Percentiles rank a stretch among this genome's conserved stretches.
Conservation (phyloP, 1,284 basidiomycete species). For the Apiotrichum porosum region DNA sequence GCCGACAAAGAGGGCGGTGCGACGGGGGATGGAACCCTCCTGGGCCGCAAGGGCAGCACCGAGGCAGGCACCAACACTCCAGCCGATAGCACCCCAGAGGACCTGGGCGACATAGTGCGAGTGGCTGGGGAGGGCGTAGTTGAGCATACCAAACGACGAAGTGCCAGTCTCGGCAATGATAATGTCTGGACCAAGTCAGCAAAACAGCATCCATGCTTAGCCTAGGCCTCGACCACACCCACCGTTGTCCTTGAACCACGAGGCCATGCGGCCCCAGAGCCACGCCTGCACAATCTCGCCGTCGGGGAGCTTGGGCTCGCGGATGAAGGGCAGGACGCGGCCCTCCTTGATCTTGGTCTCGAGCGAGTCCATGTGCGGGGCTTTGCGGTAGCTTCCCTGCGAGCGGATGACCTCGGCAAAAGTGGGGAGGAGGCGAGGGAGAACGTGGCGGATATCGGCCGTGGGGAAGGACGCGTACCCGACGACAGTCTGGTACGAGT, state of each 20-base stretch:
- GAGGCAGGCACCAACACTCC: conserved; percentile 55
- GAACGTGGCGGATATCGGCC: conserved; percentile 51
- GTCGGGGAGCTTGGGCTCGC: conserved; percentile 12
- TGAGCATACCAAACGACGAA: conserved; percentile 66
- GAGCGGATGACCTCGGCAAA: conserved; percentile 34
- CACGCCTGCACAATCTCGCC: conserved; percentile 62
- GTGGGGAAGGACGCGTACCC: conserved; percentile 51
- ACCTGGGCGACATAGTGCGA: conserved; percentile 64
- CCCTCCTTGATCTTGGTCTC: conserved; percentile 33
- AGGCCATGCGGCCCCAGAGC: conserved; percentile 78
- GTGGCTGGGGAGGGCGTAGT: conserved; percentile 66
- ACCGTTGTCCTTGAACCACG: conserved; percentile 68
- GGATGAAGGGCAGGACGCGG: conserved; percentile 11
- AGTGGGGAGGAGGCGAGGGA: conserved; percentile 46
- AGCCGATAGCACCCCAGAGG: conserved; percentile 47
- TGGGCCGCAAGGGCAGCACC: conserved; percentile 60
- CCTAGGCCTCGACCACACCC: too few species aligned
- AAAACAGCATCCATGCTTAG: too few species aligned
- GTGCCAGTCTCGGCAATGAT: conserved; percentile 74
- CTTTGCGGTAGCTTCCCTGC: conserved; percentile 16
- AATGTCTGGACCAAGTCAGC: conserved; percentile 52
- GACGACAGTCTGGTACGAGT: conserved; percentile 71
- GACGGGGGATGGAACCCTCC: conserved; percentile 57
- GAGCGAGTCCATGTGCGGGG: conserved; percentile 20
- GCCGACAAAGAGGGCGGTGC: conserved; percentile 81